A percentile compares a stretch with the other conserved stretches of the same genome.
Evolutionary conservation across 768 basidiomycete species (phyloP).

Genomic region (Russula sp.): DNA sequence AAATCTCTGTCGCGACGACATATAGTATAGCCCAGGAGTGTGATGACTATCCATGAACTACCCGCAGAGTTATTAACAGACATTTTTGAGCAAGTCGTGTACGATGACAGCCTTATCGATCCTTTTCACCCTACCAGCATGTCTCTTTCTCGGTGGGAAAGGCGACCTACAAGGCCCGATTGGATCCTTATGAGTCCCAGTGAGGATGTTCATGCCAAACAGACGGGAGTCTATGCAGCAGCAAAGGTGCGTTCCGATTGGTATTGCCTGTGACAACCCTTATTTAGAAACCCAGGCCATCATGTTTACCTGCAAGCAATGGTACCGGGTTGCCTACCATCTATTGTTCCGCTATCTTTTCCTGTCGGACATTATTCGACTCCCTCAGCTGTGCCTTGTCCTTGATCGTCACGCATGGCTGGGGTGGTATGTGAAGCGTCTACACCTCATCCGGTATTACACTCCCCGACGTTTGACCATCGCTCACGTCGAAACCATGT

Average conservation of each 20-base stretch:
- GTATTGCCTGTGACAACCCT: conserved; percentile 1
- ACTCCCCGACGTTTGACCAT: conserved; percentile 35
- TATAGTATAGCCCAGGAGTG: neutral
- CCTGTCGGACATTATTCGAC: conserved; percentile 51
- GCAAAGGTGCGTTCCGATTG: conserved; percentile 48
- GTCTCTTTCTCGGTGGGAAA: conserved; percentile 61
- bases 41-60: conserved; percentile 31
- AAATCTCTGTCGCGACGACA: neutral
- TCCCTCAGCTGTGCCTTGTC: conserved; percentile 44
- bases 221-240: conserved; percentile 53
- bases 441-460: conserved; percentile 57
- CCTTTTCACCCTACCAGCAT: conserved; percentile 53
- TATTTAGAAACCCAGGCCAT: conserved; percentile 43
- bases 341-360: conserved; percentile 64
- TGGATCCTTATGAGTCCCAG: conserved; percentile 58
- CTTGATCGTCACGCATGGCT: conserved; percentile 46
- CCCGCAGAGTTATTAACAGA: conserved; percentile 65
- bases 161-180: conserved; percentile 33
- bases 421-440: conserved; percentile 66
- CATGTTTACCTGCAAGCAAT: conserved; percentile 56
- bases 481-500: conserved; percentile 44
- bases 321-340: conserved; percentile 55
- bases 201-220: conserved; percentile 49
- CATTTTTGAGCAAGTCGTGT: conserved; percentile 64
- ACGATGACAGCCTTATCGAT: conserved; percentile 62